phyloP scores from a whole-genome alignment of 2,329 filamentous ascomycete genomes.

The Aspergillus amoenus region DNA sequence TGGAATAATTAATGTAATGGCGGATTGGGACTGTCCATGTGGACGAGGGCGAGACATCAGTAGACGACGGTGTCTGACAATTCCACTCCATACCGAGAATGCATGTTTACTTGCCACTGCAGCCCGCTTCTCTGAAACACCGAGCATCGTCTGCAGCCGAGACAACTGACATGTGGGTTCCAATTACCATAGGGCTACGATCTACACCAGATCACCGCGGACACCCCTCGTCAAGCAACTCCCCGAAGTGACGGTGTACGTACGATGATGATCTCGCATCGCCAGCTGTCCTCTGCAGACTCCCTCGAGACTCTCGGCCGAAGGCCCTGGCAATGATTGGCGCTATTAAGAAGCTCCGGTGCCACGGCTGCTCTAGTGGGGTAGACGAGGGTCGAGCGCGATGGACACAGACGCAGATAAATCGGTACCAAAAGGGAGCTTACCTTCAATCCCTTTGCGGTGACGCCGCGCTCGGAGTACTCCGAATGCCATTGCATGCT shows the following conservation, averaged over 20 bases:
- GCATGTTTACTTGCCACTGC: too few species aligned
- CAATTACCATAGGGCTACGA: too few species aligned
- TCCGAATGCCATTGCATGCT: too few species aligned
- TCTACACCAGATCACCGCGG: too few species aligned
- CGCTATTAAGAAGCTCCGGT: conserved; percentile 68
- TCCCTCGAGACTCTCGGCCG: conserved; percentile 40
- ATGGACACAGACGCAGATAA: not conserved
- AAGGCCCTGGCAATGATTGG: conserved; percentile 43
- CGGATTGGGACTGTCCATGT: conserved; percentile 7
- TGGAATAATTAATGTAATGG: conserved; percentile 13
- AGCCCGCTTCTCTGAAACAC: too few species aligned
- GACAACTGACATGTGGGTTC: too few species aligned
- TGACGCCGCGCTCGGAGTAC: too few species aligned
- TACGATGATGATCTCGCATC: conserved; percentile 31
- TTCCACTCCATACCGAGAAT: too few species aligned
- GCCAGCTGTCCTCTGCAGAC: conserved; percentile 28
- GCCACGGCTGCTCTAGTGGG: conserved; percentile 47
- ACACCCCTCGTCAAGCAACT: too few species aligned
- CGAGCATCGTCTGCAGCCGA: too few species aligned
- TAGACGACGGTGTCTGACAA: too few species aligned
- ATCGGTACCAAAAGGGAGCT: conserved; percentile 60
- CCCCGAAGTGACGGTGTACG: too few species aligned
- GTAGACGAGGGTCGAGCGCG: conserved; percentile 56
- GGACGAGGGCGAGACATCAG: not conserved
- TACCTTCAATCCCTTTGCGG: conserved; percentile 15